Evolutionary conservation across 2,329 filamentous ascomycete species (phyloP).

Genomic region (Hymenoscyphus repandus): DNA sequence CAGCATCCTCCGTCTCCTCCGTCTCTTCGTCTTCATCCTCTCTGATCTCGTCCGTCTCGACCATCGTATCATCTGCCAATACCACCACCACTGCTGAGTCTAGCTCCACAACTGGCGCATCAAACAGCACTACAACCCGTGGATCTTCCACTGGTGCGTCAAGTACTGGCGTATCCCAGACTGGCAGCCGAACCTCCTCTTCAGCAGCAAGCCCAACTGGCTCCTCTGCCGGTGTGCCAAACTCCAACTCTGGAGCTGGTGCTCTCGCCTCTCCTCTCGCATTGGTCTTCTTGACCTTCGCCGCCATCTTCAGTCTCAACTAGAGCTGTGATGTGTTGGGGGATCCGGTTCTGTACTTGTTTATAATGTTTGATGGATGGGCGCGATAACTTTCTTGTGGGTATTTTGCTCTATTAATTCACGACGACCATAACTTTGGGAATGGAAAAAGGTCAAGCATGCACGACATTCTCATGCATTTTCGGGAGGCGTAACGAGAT

Average conservation of each 20-base stretch:
- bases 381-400: background rate
- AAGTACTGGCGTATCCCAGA: background rate
- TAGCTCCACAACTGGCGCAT: slow-evolving; percentile 1
- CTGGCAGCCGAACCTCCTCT: background rate
- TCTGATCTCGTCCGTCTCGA: background rate
- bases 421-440: slow-evolving; percentile 3
- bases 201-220: slow-evolving; percentile 1
- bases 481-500: slow-evolving; percentile 10
- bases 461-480: slow-evolving; percentile 3
- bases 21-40: slow-evolving; percentile 11
- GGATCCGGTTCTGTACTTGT: background rate
- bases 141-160: background rate
- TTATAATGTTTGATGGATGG: slow-evolving; percentile 6
- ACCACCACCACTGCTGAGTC: slow-evolving; percentile 9
- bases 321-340: slow-evolving; percentile 12
- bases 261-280: slow-evolving; percentile 26
- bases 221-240: slow-evolving; percentile 4
- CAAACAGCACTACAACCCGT: slow-evolving; percentile 2
- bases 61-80: background rate
- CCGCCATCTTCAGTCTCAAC: slow-evolving; percentile 27
- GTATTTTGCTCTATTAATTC: background rate
- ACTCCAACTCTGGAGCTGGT: slow-evolving; percentile 15
- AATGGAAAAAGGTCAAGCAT: background rate
- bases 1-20: slow-evolving; percentile 1
- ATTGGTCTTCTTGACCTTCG: slow-evolving; percentile 27